These are phyloP conservation scores for Trichosporon sp. DNA, from an alignment of 1,284 basidiomycete species.

Conservation along the genomic window DNA sequence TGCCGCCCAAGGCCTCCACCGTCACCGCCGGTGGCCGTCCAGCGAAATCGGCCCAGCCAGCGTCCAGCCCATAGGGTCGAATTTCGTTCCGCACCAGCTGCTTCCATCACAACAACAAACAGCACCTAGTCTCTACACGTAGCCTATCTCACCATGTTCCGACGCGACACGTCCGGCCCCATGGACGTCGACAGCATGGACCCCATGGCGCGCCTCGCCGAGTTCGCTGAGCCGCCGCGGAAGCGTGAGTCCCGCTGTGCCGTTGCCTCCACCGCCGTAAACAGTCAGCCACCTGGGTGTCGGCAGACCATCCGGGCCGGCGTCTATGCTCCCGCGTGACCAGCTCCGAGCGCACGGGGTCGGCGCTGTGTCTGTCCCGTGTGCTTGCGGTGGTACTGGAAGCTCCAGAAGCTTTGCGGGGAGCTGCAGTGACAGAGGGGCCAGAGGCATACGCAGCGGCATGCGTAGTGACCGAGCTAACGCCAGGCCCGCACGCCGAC, in stretches of 20 bases:
- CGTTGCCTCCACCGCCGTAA: background rate
- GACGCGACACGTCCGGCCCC: slow-evolving; percentile 35
- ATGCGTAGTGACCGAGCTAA: slow-evolving; percentile 5
- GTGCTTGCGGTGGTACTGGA: too few relatives aligned
- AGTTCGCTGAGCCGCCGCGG: slow-evolving; percentile 37
- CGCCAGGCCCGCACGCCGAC: slow-evolving; percentile 39
- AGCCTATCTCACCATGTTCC: slow-evolving; percentile 10
- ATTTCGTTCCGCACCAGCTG: background rate
- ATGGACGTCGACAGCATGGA: slow-evolving; percentile 41
- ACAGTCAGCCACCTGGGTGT: background rate
- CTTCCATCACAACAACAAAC: slow-evolving; percentile 3
- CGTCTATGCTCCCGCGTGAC: background rate
- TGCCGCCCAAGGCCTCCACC: background rate
- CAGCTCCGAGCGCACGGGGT: too few relatives aligned
- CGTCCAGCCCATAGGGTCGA: background rate
- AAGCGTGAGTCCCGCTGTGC: slow-evolving; percentile 36
- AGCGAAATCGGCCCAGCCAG: background rate
- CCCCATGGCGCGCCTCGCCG: slow-evolving; percentile 27
- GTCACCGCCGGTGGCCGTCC: background rate
- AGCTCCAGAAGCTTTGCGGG: background rate
- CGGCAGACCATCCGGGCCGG: too few relatives aligned
- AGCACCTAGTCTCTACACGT: background rate
- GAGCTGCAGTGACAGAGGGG: background rate
- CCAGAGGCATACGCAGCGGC: background rate
- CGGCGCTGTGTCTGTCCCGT: too few relatives aligned